Conservation (phyloP, 2,329 filamentous ascomycete species). For the Ophiocordyceps australis region DNA sequence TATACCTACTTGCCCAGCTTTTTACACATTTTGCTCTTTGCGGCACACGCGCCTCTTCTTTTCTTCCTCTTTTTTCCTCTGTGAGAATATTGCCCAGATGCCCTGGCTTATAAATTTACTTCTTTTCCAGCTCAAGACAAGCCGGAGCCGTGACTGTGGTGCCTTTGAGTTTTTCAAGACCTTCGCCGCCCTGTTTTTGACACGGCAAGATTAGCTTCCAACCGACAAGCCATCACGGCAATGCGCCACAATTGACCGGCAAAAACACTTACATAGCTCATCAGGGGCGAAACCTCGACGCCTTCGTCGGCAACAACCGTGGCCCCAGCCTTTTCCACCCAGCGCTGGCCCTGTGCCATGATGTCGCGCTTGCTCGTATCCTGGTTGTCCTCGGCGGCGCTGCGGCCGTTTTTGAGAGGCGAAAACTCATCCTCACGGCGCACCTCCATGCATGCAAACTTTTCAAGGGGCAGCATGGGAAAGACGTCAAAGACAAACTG, state of each 20-base stretch:
- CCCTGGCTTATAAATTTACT: no score
- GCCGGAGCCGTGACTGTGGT: slow-evolving; percentile 33
- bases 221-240: neutral
- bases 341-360: slow-evolving; percentile 74
- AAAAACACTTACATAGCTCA: slow-evolving; percentile 96
- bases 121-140: slow-evolving; percentile 28
- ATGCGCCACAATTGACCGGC: slow-evolving; percentile 16
- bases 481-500: slow-evolving; percentile 99
- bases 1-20: no score
- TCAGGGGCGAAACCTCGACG: slow-evolving; percentile 78
- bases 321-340: slow-evolving; percentile 65
- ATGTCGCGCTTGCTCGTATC: slow-evolving; percentile 87
- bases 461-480: slow-evolving; percentile 65
- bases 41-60: no score
- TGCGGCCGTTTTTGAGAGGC: slow-evolving; percentile 76
- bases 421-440: slow-evolving; percentile 96
- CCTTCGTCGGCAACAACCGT: slow-evolving; percentile 52
- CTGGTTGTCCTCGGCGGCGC: slow-evolving; percentile 80
- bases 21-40: no score
- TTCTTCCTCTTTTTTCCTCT: no score
- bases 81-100: no score
- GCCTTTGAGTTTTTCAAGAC: slow-evolving; percentile 35
- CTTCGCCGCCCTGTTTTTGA: slow-evolving; percentile 36
- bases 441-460: slow-evolving; percentile 93
- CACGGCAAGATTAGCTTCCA: neutral